These are phyloP conservation scores for Sugiyamaella americana DNA, from an alignment of 805 yeast genomes.

Conservation along the genomic window DNA sequence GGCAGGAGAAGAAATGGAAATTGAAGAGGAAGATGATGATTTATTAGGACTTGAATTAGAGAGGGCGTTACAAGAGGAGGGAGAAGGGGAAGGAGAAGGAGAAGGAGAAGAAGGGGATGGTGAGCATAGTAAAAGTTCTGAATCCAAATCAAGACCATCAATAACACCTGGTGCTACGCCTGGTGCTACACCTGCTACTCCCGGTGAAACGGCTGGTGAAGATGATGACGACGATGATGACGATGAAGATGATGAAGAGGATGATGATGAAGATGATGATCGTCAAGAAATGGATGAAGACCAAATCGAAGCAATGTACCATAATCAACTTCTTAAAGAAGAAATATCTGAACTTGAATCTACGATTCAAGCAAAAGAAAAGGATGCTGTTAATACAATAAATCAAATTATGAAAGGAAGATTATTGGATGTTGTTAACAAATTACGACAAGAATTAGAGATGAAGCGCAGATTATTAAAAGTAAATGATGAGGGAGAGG, in stretches of 20 bases:
- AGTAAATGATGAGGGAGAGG: conserved; percentile 20
- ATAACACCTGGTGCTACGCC: neutral
- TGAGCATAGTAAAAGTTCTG: conserved; percentile 35
- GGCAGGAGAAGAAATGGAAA: conserved; percentile 24
- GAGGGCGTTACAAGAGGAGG: conserved; percentile 30
- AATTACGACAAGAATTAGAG: conserved; percentile 76
- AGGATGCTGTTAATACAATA: conserved; percentile 58
- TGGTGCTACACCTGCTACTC: too few relatives aligned
- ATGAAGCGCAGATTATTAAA: conserved; percentile 65
- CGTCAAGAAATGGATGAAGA: conserved; percentile 49
- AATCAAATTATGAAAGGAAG: conserved; percentile 84
- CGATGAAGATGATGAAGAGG: conserved; percentile 49
- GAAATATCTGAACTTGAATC: conserved; percentile 77
- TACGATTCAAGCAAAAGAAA: conserved; percentile 69
- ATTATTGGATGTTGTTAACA: conserved; percentile 71
- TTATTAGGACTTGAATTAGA: conserved; percentile 20
- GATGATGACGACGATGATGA: conserved; percentile 44
- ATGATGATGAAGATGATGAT: conserved; percentile 45
- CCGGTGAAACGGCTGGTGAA: conserved; percentile 30
- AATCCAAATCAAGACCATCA: neutral
- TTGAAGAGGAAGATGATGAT: conserved; percentile 24
- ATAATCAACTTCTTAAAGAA: conserved; percentile 70
- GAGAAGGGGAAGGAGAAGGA: conserved; percentile 28
- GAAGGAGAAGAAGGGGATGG: conserved; percentile 44
- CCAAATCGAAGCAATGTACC: conserved; percentile 49